phyloP scores from a whole-genome alignment of 2,329 filamentous ascomycete genomes.

The Fusarium sp. region DNA sequence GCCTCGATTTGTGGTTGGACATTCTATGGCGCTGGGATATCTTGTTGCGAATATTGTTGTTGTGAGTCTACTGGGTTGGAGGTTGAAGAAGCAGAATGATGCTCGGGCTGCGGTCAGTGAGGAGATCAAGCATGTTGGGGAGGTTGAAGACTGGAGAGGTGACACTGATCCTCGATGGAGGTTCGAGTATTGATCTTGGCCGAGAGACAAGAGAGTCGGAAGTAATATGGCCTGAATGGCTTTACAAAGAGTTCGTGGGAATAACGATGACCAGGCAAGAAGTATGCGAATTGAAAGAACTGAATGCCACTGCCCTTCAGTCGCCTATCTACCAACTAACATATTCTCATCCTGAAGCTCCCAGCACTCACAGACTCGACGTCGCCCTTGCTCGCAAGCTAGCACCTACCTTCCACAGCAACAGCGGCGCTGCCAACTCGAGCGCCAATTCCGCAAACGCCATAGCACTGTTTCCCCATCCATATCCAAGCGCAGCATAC shows the following conservation, averaged over 20 bases:
- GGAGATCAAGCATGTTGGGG: slow-evolving; percentile 62
- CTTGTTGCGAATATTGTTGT: slow-evolving; percentile 68
- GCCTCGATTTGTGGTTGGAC: slow-evolving; percentile 74
- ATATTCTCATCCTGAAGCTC: accelerated
- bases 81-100: slow-evolving; percentile 69
- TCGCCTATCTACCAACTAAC: accelerated
- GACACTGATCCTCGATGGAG: slow-evolving; percentile 74
- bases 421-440: slow-evolving; percentile 51
- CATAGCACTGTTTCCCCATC: slow-evolving; percentile 55
- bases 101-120: slow-evolving; percentile 58
- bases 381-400: slow-evolving; percentile 41
- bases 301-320: neutral
- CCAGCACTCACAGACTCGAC: neutral
- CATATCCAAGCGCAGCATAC: slow-evolving; percentile 52
- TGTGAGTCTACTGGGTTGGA: slow-evolving; percentile 62
- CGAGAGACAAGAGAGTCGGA: accelerated
- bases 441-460: slow-evolving; percentile 53
- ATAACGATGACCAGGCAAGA: too few relatives aligned
- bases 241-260: accelerated
- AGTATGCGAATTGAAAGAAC: neutral
- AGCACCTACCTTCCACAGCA: slow-evolving; percentile 57
- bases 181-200: slow-evolving; percentile 61
- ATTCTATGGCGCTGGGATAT: slow-evolving; percentile 75
- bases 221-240: accelerated
- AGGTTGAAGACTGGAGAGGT: slow-evolving; percentile 66